Percentiles rank a stretch among this genome's conserved stretches.
phyloP scores from a whole-genome alignment of 1,284 basidiomycete species.

The Boletus mariae region DNA sequence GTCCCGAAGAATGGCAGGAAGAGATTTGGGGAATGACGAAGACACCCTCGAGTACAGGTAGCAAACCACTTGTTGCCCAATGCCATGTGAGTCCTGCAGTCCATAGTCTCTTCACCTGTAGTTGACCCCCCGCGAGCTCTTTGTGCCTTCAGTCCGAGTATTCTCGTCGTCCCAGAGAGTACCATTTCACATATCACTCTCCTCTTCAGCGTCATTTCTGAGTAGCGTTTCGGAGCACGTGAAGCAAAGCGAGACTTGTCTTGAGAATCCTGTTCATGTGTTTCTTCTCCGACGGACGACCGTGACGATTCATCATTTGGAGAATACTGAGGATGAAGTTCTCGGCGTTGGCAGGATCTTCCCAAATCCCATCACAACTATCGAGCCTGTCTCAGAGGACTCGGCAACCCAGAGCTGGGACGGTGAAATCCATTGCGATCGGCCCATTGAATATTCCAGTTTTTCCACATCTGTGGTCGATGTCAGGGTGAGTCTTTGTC shows the following conservation, averaged over 20 bases:
- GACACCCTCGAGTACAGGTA: slow-evolving; percentile 16
- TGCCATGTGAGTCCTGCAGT: slow-evolving; percentile 43
- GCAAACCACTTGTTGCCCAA: slow-evolving; percentile 32
- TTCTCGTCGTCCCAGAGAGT: slow-evolving; percentile 52
- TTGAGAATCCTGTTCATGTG: slow-evolving; percentile 24
- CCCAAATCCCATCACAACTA: slow-evolving; percentile 9
- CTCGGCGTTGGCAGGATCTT: slow-evolving; percentile 29
- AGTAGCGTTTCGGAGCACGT: slow-evolving; percentile 36
- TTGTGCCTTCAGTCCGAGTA: slow-evolving; percentile 46
- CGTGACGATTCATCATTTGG: slow-evolving; percentile 13
- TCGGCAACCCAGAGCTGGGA: slow-evolving; percentile 37
- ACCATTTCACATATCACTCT: slow-evolving; percentile 62
- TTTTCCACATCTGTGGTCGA: slow-evolving; percentile 37
- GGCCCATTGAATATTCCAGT: slow-evolving; percentile 35
- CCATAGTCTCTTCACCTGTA: background rate
- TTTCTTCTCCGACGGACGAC: slow-evolving; percentile 32
- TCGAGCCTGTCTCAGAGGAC: slow-evolving; percentile 14
- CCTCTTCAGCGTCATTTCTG: slow-evolving; percentile 42
- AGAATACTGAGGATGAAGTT: slow-evolving; percentile 20
- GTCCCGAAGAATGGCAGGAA: slow-evolving; percentile 64
- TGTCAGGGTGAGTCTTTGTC: slow-evolving; percentile 26
- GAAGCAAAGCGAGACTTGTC: slow-evolving; percentile 22
- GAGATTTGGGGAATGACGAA: slow-evolving; percentile 40
- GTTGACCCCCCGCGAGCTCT: slow-evolving; percentile 25
- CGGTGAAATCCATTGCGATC: slow-evolving; percentile 38